These are phyloP conservation scores for Verticillium isaacii DNA, from an alignment of 2,329 filamentous ascomycete species.

Conservation along the genomic window DNA sequence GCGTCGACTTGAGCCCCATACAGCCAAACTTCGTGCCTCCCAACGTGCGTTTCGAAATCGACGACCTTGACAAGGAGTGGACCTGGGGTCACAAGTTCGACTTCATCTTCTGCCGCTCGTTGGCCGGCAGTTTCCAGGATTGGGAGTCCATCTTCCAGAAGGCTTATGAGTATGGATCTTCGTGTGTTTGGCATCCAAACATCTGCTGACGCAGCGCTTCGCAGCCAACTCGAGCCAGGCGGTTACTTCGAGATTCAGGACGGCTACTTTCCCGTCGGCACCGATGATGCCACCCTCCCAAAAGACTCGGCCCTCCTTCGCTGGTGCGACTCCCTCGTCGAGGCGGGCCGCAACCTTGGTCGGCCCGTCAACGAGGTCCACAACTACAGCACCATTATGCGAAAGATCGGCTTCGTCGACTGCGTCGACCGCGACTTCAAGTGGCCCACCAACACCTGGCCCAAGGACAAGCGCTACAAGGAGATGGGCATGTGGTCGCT, in stretches of 20 bases:
- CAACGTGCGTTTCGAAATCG: slow-evolving; percentile 20
- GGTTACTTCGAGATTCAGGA: slow-evolving; percentile 10
- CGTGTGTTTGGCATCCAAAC: too few species aligned
- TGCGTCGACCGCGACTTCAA: slow-evolving; percentile 38
- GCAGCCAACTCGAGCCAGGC: slow-evolving; percentile 6
- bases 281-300: slow-evolving; percentile 34
- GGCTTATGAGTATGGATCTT: slow-evolving; percentile 21
- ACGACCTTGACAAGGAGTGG: slow-evolving; percentile 20
- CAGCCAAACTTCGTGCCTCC: slow-evolving; percentile 22
- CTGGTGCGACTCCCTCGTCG: slow-evolving; percentile 2
- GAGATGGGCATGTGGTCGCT: slow-evolving; percentile 8
- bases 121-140: slow-evolving; percentile 28
- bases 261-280: not conserved
- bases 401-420: slow-evolving; percentile 44
- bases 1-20: slow-evolving; percentile 29
- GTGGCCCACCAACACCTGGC: slow-evolving; percentile 42
- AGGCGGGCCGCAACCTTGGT: slow-evolving; percentile 14
- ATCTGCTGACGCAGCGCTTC: not conserved
- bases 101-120: slow-evolving; percentile 28
- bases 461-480: slow-evolving; percentile 40
- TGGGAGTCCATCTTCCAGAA: slow-evolving; percentile 31
- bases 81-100: slow-evolving; percentile 20
- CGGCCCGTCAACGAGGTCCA: slow-evolving; percentile 21
- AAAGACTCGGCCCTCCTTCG: slow-evolving; percentile 4
- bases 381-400: slow-evolving; percentile 31